These are phyloP conservation scores for Brasenia schreberi DNA, from an alignment of 164 flowering plant species.

Conservation along the genomic window DNA sequence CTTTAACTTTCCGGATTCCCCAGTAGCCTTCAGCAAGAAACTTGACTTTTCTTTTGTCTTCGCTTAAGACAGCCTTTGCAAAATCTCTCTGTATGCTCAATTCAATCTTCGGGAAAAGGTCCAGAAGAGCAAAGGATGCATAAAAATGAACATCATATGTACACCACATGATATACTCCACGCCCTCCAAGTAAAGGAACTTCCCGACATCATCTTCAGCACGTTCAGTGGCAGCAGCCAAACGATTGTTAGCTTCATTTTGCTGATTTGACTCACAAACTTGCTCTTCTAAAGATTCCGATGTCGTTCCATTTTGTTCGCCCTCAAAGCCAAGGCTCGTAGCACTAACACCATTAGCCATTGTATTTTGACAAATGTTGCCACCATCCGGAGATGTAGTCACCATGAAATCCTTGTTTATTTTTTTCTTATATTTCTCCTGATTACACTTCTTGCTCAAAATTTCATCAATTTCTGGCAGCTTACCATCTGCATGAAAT, in stretches of 20 bases:
- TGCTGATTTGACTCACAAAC: not conserved
- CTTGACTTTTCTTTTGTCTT: constrained; percentile 75
- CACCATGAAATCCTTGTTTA: constrained; percentile 11
- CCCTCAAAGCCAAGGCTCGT: constrained; percentile 10
- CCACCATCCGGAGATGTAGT: constrained; percentile 19
- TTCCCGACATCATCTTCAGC: constrained; percentile 69
- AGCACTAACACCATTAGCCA: not conserved
- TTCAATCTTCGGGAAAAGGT: constrained; percentile 75
- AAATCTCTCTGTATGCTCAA: constrained; percentile 82
- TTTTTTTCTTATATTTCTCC: constrained; percentile 9
- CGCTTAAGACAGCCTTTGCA: constrained; percentile 79
- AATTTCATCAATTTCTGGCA: constrained; percentile 14
- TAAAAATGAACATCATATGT: constrained; percentile 95
- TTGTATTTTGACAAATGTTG: constrained; percentile 1
- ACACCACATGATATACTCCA: constrained; percentile 91
- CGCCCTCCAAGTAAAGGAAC: constrained; percentile 85
- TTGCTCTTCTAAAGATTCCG: constrained; percentile 2
- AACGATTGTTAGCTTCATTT: not conserved
- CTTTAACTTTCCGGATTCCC: constrained; percentile 81
- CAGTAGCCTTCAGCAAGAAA: constrained; percentile 72
- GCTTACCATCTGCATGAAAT: constrained; percentile 37
- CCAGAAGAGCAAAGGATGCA: constrained; percentile 86
- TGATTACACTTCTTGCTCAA: constrained; percentile 10
- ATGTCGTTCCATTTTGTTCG: constrained; percentile 12
- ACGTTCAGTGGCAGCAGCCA: constrained; percentile 1